Base-by-base conservation (phyloP, 108 stramenopile genomes). In the Pseudonitzschia multistriata region DNA sequence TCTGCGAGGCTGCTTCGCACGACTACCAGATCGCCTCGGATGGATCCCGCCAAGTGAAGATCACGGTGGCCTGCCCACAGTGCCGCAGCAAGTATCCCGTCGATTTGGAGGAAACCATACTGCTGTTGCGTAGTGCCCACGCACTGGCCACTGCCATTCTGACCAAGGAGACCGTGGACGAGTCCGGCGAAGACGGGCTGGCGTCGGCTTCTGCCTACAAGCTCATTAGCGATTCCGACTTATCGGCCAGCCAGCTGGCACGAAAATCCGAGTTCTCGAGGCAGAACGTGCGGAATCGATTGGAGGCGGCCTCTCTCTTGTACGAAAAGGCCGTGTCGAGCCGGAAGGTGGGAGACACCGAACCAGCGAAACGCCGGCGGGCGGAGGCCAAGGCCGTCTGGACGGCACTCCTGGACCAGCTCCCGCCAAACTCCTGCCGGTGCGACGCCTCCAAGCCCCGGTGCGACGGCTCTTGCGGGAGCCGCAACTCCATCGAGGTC, bases 1-100 rank as follows among this genome's bases (percentile, higher is more conserved):
- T 93, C 54, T 62, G 84, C n/a, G 15, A 67, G 31, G 76, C 84
- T 19, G 77, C 83, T 21, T 73, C 74, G 40, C 85, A 89, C 60
- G 92, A 85, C 63, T 94, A 85, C 67, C 79, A 89, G 77, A 72
- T 74, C 66, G 89, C 92, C 30, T 83, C 82, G 34, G 92, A 94
- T 65, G 92, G 92, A 29, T 88, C 81, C 29, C 67, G 85, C 0
- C 92, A 89, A 45, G 85, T 94, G 60, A 94, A 94, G 66, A 78
- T 89, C 24, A 78, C 70, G 25, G 61, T 94, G 8, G 66, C 79
- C 19, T 94, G 92, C 70, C 92, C 92, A 24, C 86, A 88, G 39
- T 91, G 92, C 57, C 83, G 92, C 10, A 52, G 68, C 14, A 85
- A 89, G 36, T 83, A 83, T 62, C 67, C 64, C 17, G 66, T 74